A percentile compares a stretch with the other conserved stretches of the same genome.
Evolutionary conservation across 1,284 basidiomycete species (phyloP).

Genomic region (Chalciporus sp.): DNA sequence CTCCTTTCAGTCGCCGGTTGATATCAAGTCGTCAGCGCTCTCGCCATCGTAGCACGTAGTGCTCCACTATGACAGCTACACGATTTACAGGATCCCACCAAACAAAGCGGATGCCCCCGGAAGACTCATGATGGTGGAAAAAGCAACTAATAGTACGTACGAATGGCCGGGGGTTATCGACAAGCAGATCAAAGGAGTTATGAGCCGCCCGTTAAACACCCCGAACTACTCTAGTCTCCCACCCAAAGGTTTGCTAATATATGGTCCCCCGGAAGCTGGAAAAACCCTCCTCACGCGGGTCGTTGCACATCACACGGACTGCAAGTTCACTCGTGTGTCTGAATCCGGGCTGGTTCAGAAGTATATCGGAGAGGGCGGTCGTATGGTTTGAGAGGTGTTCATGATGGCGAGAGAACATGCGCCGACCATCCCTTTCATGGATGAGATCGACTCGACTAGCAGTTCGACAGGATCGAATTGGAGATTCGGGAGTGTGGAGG

Average conservation of each 20-base stretch:
- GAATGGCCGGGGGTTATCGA: slow-evolving; percentile 99
- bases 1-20: slow-evolving; percentile 82
- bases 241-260: too few species aligned
- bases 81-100: slow-evolving; percentile 91
- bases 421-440: slow-evolving; percentile 99
- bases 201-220: slow-evolving; percentile 97
- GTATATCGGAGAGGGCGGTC: too few species aligned
- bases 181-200: slow-evolving; percentile 99
- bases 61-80: slow-evolving; percentile 94
- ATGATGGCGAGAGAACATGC: slow-evolving; percentile 99
- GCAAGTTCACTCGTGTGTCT: too few species aligned
- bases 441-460: slow-evolving; percentile 99
- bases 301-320: too few species aligned
- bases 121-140: slow-evolving; percentile 99
- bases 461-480: slow-evolving; percentile 87
- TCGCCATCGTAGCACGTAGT: slow-evolving; percentile 92
- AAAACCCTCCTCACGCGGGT: too few species aligned
- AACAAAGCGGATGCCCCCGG: slow-evolving; percentile 97
- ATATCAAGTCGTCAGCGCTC: slow-evolving; percentile 82
- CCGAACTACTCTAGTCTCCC: slow-evolving; percentile 90
- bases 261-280: too few species aligned
- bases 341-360: too few species aligned
- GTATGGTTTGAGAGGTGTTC: slow-evolving; percentile 56
- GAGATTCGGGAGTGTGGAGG: slow-evolving; percentile 96
- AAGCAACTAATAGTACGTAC: slow-evolving; percentile 98